Evolutionary conservation across 768 basidiomycete genomes (phyloP).

Genomic region (Boletus vermiculosoides): DNA sequence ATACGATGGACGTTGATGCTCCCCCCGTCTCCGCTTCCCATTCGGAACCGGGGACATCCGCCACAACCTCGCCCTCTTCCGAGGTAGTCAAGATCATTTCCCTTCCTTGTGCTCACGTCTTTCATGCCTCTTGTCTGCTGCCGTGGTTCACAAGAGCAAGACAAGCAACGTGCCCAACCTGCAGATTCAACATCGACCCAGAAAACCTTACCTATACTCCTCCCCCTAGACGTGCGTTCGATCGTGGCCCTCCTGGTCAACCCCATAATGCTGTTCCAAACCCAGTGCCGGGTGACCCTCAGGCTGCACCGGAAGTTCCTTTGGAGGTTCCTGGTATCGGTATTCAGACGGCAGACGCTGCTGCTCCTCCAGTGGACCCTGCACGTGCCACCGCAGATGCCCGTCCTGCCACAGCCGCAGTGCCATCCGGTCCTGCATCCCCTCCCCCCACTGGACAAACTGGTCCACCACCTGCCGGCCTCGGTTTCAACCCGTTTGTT

Average conservation of each 20-base stretch:
- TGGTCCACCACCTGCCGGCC: slow-evolving; percentile 1
- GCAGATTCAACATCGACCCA: slow-evolving; percentile 81
- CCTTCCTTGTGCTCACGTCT: slow-evolving; percentile 79
- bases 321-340: neutral
- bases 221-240: slow-evolving; percentile 18
- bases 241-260: slow-evolving; percentile 14
- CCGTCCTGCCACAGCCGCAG: neutral
- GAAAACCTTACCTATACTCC: slow-evolving; percentile 59
- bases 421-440: neutral
- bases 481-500: slow-evolving; percentile 21
- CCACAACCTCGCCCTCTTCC: slow-evolving; percentile 4
- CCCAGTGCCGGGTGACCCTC: slow-evolving; percentile 9
- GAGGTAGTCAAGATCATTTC: slow-evolving; percentile 52
- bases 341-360: neutral
- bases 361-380: slow-evolving; percentile 1
- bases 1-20: slow-evolving; percentile 25
- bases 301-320: slow-evolving; percentile 8
- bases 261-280: slow-evolving; percentile 14
- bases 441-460: slow-evolving; percentile 7
- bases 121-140: slow-evolving; percentile 73
- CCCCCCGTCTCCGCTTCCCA: slow-evolving; percentile 9
- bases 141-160: slow-evolving; percentile 81
- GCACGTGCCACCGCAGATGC: neutral
- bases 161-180: slow-evolving; percentile 82
- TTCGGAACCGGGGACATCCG: slow-evolving; percentile 9